These are phyloP conservation scores for Ceratocystis cubensis DNA, from an alignment of 2,329 filamentous ascomycete species.

Conservation along the genomic window DNA sequence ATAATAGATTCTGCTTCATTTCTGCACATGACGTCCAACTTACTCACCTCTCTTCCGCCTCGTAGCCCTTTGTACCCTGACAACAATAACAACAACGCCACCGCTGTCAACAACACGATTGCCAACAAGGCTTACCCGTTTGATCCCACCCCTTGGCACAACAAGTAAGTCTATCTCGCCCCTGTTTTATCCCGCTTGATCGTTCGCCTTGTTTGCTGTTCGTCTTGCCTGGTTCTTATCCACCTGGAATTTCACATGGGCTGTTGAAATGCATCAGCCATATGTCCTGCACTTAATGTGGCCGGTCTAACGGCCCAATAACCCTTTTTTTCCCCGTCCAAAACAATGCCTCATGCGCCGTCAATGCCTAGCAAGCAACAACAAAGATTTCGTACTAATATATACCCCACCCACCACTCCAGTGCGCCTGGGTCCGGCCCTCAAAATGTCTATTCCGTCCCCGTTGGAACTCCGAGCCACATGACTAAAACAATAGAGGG, in stretches of 20 bases:
- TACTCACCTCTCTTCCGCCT: slow-evolving; percentile 8
- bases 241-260: background rate
- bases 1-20: slow-evolving; percentile 1
- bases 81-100: slow-evolving; percentile 8
- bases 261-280: background rate
- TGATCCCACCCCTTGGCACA: slow-evolving; percentile 21
- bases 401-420: background rate
- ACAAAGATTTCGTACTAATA: background rate
- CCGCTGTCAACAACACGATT: background rate
- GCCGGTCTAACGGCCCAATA: no score
- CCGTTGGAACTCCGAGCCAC: slow-evolving; percentile 22
- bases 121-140: slow-evolving; percentile 18
- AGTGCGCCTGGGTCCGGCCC: slow-evolving; percentile 14
- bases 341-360: background rate
- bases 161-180: slow-evolving; percentile 16
- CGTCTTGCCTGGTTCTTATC: background rate
- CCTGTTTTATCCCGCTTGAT: slow-evolving; percentile 1
- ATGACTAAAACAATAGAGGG: slow-evolving; percentile 22
- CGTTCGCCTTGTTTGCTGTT: background rate
- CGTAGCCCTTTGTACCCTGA: slow-evolving; percentile 13
- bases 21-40: background rate
- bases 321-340: no score
- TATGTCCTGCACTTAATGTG: background rate
- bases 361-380: background rate
- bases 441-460: slow-evolving; percentile 18